Evolutionary conservation across 305 asterid species (phyloP), one percentile per base, ranked within the genome.

Genomic region (Fraxinus ornus): DNA sequence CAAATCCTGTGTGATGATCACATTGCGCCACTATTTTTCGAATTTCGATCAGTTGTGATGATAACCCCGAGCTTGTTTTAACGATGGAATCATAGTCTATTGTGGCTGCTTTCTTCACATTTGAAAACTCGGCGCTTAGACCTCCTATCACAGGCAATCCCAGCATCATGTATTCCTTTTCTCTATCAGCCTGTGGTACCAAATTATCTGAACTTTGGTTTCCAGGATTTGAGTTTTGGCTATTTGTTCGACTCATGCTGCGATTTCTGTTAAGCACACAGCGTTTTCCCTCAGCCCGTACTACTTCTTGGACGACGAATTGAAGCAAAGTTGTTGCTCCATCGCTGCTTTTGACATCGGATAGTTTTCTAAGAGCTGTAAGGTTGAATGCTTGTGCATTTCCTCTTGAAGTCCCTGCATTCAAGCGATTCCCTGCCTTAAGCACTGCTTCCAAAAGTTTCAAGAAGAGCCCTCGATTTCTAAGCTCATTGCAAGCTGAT

Each of bases 391-490:
- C 98, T 57, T 93, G 98, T 1, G 98, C 99, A 75, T 94, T 93
- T 36, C 99, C 99, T 80, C 98, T 88, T 2, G 98, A 85, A 1
- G 98, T 93, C 28, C 98, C 97, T 0, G 97, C 98, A 72, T 96
- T 96, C 82, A 96, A 82, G 37, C 97, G 88, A 77, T 96, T 96
- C 49, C 99, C 99, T 0, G 98, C 97, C 60, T 96, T 96, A 15
- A 96, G 87, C 15, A 94, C 90, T 0, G 99, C 99, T 91, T 96
- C 99, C n/a, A 94, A 81, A 80, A 94, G 98, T 80, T 94, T 96
- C 90, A 96, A 28, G 86, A 96, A 91, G 15, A 96, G 91, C 47
- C 98, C 97, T 5, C 93, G 93, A 2, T 94, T 90, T 36, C 95
- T 83, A n/a, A 96, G 92, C 83, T 96, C 99, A 28, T 90, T 84